A percentile compares a stretch with the other conserved stretches of the same genome.
Evolutionary conservation across 495 filamentous ascomycete species (phyloP).

Genomic region (Xylaria cubensis): DNA sequence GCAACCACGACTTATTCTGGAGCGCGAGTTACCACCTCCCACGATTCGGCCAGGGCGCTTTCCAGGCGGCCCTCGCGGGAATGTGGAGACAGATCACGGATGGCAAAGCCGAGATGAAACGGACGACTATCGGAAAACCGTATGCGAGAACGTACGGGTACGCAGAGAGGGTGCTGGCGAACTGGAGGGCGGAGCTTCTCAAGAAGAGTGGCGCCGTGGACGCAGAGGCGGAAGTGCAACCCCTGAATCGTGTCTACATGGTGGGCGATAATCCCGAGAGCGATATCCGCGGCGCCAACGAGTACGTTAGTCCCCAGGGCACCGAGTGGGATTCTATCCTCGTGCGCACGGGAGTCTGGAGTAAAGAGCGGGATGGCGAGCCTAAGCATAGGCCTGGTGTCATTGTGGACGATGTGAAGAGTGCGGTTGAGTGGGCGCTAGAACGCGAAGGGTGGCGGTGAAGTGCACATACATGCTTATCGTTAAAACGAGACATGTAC

Average conservation of each 20-base stretch:
- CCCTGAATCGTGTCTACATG: conserved; percentile 82
- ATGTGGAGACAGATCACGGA: conserved; percentile 76
- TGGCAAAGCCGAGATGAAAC: conserved; percentile 64
- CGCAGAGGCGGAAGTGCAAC: conserved; percentile 18
- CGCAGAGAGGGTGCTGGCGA: conserved; percentile 74
- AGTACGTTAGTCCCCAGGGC: conserved; percentile 66
- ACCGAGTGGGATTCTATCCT: conserved; percentile 82
- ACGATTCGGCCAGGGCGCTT: conserved; percentile 91
- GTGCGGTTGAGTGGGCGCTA: conserved; percentile 52
- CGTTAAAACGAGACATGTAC: not conserved
- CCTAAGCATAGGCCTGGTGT: conserved; percentile 53
- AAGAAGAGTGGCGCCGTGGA: conserved; percentile 39
- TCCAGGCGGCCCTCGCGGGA: conserved; percentile 80
- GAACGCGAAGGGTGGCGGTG: conserved; percentile 49
- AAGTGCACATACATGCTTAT: conserved; percentile 9
- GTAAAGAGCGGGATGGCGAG: conserved; percentile 51
- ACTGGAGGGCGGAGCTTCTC: conserved; percentile 60
- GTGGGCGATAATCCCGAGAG: conserved; percentile 96
- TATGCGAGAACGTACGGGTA: conserved; percentile 76
- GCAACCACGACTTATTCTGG: conserved; percentile 91
- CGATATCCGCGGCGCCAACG: conserved; percentile 91
- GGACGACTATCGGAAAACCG: conserved; percentile 85
- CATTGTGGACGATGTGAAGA: conserved; percentile 68
- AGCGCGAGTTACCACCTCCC: conserved; percentile 82
- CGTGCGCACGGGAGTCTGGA: conserved; percentile 85